Percentiles rank a stretch among this genome's conserved stretches.
Evolutionary conservation across 139 green algal genomes (phyloP).

Genomic region (Auxenochlorella protothecoides): DNA sequence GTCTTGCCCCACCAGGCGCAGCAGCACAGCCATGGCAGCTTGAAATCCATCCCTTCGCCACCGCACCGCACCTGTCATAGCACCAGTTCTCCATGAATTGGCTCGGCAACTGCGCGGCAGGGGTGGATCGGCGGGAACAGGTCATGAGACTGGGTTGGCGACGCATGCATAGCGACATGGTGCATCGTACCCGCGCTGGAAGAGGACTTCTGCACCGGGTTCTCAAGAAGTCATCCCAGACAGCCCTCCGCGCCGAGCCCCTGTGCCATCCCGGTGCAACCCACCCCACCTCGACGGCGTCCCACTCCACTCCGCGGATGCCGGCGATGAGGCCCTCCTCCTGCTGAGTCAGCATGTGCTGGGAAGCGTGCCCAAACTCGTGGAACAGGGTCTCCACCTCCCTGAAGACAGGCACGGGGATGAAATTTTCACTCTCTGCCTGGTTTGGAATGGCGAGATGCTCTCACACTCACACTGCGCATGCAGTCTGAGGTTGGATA

Average conservation of each 20-base stretch:
- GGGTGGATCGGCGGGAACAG: too few species aligned
- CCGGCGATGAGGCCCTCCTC: slow-evolving; percentile 74
- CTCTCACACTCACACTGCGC: too few species aligned
- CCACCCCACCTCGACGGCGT: slow-evolving; percentile 68
- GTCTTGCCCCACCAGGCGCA: not conserved
- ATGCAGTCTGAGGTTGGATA: too few species aligned
- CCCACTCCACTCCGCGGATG: slow-evolving; percentile 89
- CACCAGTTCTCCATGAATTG: slow-evolving; percentile 93
- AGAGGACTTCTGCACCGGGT: too few species aligned
- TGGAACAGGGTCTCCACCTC: slow-evolving; percentile 97
- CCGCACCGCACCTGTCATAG: slow-evolving; percentile 44
- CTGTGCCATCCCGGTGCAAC: not conserved
- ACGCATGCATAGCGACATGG: too few species aligned
- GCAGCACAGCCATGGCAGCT: too few species aligned
- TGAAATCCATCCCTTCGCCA: not conserved
- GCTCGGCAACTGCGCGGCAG: slow-evolving; percentile 9
- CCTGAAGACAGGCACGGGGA: slow-evolving; percentile 36
- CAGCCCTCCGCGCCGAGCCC: not conserved
- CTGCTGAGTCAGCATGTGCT: slow-evolving; percentile 92
- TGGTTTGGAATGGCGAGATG: too few species aligned
- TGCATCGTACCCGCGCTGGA: too few species aligned
- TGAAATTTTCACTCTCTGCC: too few species aligned
- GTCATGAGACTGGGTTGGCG: too few species aligned
- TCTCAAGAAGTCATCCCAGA: not conserved
- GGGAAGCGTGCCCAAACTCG: slow-evolving; percentile 86